Evolutionary conservation across 306 rosid genomes (phyloP).

Genomic region (Cucumis melo): DNA sequence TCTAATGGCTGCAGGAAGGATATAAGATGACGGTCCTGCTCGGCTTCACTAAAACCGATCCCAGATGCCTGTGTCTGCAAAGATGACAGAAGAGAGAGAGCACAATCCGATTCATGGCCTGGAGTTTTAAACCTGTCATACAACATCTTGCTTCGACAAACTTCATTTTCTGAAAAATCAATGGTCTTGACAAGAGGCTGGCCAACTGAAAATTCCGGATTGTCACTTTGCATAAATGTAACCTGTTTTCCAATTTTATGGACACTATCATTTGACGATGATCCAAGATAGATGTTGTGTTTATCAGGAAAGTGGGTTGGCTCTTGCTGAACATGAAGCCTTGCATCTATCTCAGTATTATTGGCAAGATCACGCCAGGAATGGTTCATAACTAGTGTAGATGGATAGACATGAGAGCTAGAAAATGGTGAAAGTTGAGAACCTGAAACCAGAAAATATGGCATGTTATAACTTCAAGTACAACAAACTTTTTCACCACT

Average conservation of each 20-base stretch:
- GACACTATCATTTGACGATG: conserved; percentile 12
- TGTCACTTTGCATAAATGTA: conserved; percentile 26
- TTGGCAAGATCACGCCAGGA: conserved; percentile 36
- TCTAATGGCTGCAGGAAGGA: conserved; percentile 38
- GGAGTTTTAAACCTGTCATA: conserved; percentile 31
- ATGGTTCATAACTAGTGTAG: conserved; percentile 28
- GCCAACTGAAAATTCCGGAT: conserved; percentile 23
- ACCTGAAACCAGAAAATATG: conserved; percentile 32
- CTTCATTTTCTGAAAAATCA: conserved; percentile 32
- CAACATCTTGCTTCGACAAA: conserved; percentile 16
- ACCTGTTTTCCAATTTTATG: conserved; percentile 36
- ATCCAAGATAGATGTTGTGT: background rate
- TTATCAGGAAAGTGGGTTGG: conserved; percentile 1
- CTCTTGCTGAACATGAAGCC: conserved; percentile 18
- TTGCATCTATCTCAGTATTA: conserved; percentile 30
- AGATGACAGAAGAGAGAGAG: conserved; percentile 99
- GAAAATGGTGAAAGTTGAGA: conserved; percentile 51
- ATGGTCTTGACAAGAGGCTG: conserved; percentile 27
- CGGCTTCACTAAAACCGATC: conserved; percentile 36
- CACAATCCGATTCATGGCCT: conserved; percentile 53
- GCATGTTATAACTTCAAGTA: background rate
- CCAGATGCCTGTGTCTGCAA: conserved; percentile 50
- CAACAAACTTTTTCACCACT: background rate
- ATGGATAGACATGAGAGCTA: conserved; percentile 25
- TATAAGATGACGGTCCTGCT: conserved; percentile 25